Evolutionary conservation across 1,139 yeast species (phyloP).

Genomic region (Arxiozyma slooffiae): DNA sequence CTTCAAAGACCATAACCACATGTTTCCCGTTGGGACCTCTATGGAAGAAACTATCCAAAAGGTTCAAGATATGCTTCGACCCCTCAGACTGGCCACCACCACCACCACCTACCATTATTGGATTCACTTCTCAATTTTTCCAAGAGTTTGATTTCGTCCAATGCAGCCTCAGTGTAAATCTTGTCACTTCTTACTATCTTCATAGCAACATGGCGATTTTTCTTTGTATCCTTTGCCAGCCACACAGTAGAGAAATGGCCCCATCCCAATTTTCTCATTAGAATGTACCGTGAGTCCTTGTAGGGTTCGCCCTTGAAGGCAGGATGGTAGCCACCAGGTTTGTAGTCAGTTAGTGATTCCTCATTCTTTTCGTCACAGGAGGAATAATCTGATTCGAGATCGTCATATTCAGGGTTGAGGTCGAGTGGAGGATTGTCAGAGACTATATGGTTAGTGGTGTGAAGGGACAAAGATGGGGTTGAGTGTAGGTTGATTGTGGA

Average conservation of each 20-base stretch:
- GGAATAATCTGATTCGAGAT: conserved; percentile 23
- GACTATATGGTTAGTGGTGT: not conserved
- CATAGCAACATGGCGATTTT: conserved; percentile 56
- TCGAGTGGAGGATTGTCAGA: not conserved
- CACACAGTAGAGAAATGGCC: conserved; percentile 78
- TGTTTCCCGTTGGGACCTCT: conserved; percentile 69
- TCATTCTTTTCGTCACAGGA: conserved; percentile 43
- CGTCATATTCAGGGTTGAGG: conserved; percentile 11
- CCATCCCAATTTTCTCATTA: conserved; percentile 70
- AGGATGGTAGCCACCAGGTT: conserved; percentile 73
- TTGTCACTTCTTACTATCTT: conserved; percentile 66
- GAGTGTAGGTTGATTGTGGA: conserved; percentile 1
- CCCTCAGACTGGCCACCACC: conserved; percentile 39
- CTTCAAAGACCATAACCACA: conserved; percentile 74
- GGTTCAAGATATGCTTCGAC: conserved; percentile 51
- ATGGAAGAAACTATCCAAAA: conserved; percentile 59
- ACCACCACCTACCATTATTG: too few relatives aligned
- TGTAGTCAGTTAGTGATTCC: conserved; percentile 58
- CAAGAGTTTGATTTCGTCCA: conserved; percentile 57
- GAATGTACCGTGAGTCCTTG: conserved; percentile 46
- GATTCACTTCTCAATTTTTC: conserved; percentile 19
- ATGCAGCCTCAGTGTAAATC: conserved; percentile 66
- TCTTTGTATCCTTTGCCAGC: conserved; percentile 49
- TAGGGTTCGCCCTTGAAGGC: conserved; percentile 62
- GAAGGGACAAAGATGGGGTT: not conserved